Conservation (phyloP, 352 stramenopile species). For the Blastocystis sp. region DNA sequence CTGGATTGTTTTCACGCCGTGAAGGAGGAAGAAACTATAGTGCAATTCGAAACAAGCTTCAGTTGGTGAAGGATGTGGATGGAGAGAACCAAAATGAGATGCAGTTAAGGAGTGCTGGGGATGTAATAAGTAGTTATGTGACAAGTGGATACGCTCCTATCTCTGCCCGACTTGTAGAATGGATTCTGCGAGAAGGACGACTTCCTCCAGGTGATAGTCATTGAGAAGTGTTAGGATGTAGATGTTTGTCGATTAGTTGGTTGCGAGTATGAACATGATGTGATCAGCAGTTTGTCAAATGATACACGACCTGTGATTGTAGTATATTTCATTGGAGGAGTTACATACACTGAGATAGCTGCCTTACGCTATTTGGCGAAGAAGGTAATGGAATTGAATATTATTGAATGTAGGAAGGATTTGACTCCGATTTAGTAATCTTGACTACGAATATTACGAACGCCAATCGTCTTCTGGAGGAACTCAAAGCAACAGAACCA, state of each 20-base stretch:
- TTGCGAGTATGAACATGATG: conserved; percentile 19
- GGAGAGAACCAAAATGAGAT: conserved; percentile 1
- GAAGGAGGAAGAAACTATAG: conserved; percentile 9
- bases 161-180: conserved; percentile 1
- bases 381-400: not conserved
- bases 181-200: not conserved
- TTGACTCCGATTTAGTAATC: not conserved
- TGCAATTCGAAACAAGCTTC: conserved; percentile 28
- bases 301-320: not conserved
- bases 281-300: not conserved
- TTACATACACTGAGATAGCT: conserved; percentile 40
- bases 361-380: conserved; percentile 12
- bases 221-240: not conserved
- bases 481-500: not conserved
- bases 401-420: not conserved
- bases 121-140: not conserved
- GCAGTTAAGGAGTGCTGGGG: not conserved
- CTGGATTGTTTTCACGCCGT: not conserved
- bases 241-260: not conserved
- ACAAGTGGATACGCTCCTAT: conserved; percentile 27
- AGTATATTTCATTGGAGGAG: conserved; percentile 29
- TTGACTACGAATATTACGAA: conserved; percentile 6
- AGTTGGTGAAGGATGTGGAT: conserved; percentile 27
- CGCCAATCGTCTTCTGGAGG: not conserved
- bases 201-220: not conserved